phyloP scores from a whole-genome alignment of 805 yeast genomes.

The Ogataea naganishii region DNA sequence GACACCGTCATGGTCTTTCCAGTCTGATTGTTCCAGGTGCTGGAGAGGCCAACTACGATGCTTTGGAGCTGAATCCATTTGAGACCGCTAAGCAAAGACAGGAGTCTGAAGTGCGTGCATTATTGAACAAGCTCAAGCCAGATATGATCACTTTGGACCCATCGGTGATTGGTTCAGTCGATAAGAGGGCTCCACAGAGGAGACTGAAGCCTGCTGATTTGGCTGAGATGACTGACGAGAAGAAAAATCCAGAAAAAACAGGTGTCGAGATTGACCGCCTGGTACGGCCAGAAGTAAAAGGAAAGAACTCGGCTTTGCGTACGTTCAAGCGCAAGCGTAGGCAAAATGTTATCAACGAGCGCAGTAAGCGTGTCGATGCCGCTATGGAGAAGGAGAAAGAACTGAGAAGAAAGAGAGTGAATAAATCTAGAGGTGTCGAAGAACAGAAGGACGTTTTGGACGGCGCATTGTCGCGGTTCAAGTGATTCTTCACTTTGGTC shows the following conservation, averaged over 20 bases:
- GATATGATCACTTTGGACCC: conserved; percentile 93
- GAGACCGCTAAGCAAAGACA: conserved; percentile 91
- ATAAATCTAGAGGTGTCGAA: conserved; percentile 35
- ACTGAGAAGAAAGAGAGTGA: conserved; percentile 44
- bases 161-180: conserved; percentile 74
- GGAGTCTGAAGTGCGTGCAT: conserved; percentile 77
- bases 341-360: conserved; percentile 77
- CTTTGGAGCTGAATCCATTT: conserved; percentile 86
- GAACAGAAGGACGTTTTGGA: conserved; percentile 45
- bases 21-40: conserved; percentile 91
- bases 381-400: conserved; percentile 70
- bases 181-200: conserved; percentile 51
- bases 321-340: conserved; percentile 75
- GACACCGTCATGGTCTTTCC: conserved; percentile 71
- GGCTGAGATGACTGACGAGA: conserved; percentile 29
- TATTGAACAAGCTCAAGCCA: conserved; percentile 82
- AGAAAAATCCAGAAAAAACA: conserved; percentile 25
- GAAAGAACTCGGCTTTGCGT: conserved; percentile 79
- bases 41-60: conserved; percentile 97
- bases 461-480: conserved; percentile 42
- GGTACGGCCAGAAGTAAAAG: conserved; percentile 60
- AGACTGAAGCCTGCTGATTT: conserved; percentile 59
- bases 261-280: conserved; percentile 42
- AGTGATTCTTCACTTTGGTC: conserved; percentile 15
- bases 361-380: conserved; percentile 67